phyloP scores from a whole-genome alignment of 2,329 filamentous ascomycete species.

The Graphilbum sp. region DNA sequence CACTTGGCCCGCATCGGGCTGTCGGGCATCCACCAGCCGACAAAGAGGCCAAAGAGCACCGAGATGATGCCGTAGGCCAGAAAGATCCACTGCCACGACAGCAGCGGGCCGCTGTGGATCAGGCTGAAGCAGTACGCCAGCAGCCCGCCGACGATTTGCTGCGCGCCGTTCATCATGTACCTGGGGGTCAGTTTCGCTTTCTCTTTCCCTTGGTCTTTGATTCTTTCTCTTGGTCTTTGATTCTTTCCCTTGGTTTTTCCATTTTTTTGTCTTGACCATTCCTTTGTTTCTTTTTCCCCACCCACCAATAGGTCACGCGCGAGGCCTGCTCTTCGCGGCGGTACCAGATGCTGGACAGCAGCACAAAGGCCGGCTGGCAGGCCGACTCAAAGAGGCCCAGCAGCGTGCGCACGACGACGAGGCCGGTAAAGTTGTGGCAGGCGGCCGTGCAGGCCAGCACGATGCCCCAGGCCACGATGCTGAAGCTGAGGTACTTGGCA shows the following conservation, averaged over 20 bases:
- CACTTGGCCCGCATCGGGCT: slow-evolving; percentile 57
- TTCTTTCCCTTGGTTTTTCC: too few species aligned
- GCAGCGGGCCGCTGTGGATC: slow-evolving; percentile 34
- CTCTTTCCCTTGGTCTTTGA: too few species aligned
- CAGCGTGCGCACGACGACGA: slow-evolving; percentile 45
- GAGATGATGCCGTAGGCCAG: slow-evolving; percentile 47
- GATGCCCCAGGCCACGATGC: slow-evolving; percentile 47
- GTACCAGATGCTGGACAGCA: slow-evolving; percentile 57
- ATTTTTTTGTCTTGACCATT: not conserved
- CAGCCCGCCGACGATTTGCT: slow-evolving; percentile 57
- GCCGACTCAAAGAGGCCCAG: slow-evolving; percentile 57
- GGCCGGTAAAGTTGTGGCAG: slow-evolving; percentile 40
- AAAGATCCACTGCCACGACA: slow-evolving; percentile 55
- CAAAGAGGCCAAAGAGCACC: slow-evolving; percentile 47
- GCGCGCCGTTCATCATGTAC: slow-evolving; percentile 62
- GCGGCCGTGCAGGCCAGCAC: slow-evolving; percentile 45
- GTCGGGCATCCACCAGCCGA: slow-evolving; percentile 48
- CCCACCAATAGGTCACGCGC: slow-evolving; percentile 51
- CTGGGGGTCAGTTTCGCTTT: not conserved
- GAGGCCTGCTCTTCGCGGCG: slow-evolving; percentile 49
- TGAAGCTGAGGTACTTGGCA: slow-evolving; percentile 48
- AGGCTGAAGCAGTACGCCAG: slow-evolving; percentile 47
- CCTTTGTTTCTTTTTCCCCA: not conserved
- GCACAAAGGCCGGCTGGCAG: slow-evolving; percentile 51
- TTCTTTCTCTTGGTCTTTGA: too few species aligned